Evolutionary conservation across 1,139 yeast genomes (phyloP), one percentile per base, ranked within the genome.

Genomic region (Hanseniaspora gamundiae): DNA sequence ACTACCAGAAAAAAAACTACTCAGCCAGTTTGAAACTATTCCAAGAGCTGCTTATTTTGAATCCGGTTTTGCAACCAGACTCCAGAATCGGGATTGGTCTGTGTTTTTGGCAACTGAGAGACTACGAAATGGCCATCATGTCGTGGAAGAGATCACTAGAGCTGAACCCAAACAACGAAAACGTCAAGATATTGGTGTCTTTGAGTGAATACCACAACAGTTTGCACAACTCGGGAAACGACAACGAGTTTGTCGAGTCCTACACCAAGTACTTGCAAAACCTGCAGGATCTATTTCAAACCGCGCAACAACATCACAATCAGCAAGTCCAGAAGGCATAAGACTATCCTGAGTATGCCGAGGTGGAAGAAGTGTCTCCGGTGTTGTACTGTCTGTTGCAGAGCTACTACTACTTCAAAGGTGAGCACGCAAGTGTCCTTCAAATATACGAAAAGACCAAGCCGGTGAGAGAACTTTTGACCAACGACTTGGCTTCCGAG

Each of bases 1-100:
- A 80, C 30, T 79, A 85, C 57, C 74, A 74, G 51, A 82, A 80
- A 60, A 78, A 76, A 49, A 83, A 84, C 58, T 87, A 80, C 62
- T 61, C 73, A 28, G 77, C 72, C 8, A 91, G 96, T 16, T 71
- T 91, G 53, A 81, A 80, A 58, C 62, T 83, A 39, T 91, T 83
- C 62, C 99, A 91, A 65, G 84, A 80, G 51, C 80, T 85, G 9
- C 69, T 91, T 52, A 72, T 80, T 40, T 69, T 80, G 43, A 80
- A 86, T 50, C 97, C 97, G 2, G 58, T 78, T 35, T 68, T 82
- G 57, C 73, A 73, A 51, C 97, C 97, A 1, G 98, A 91, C 62
- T 94, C 98, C 19, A 72, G 99, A 63, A 73, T 91, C 47, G 99
- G 98, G 21, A 79, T 91, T 51, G 99, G 98, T 36, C 68, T 91